Evolutionary conservation across 495 filamentous ascomycete genomes (phyloP).

Genomic region (Aspergillus cavernicola): DNA sequence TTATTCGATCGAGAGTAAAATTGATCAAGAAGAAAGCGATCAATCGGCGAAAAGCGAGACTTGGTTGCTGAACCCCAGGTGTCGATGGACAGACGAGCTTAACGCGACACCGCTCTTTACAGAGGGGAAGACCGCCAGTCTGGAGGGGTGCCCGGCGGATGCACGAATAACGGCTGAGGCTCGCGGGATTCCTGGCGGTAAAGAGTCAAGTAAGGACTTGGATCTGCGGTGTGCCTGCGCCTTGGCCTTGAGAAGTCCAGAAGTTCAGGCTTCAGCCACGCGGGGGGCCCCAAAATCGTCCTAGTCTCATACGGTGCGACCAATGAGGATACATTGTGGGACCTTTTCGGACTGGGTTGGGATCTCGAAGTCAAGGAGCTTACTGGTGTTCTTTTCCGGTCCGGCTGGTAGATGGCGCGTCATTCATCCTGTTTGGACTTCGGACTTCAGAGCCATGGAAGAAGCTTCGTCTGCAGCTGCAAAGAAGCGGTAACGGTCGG

Average conservation of each 20-base stretch:
- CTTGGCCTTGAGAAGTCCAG: not conserved
- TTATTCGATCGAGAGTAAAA: too few relatives aligned
- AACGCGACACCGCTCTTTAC: slow-evolving; percentile 2
- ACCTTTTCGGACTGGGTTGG: not conserved
- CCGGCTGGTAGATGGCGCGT: not conserved
- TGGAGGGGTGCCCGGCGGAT: not conserved
- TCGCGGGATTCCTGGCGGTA: slow-evolving; percentile 2
- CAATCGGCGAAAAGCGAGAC: not conserved
- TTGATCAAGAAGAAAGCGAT: too few relatives aligned
- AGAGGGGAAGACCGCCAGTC: slow-evolving; percentile 4
- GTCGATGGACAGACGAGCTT: too few relatives aligned
- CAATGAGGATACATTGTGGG: not conserved
- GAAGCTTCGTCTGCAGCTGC: not conserved
- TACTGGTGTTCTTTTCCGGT: not conserved
- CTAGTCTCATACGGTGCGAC: not conserved
- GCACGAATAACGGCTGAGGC: slow-evolving; percentile 2
- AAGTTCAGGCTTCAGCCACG: not conserved
- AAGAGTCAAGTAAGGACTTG: not conserved
- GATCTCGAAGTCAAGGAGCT: too few relatives aligned
- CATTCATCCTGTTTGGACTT: not conserved
- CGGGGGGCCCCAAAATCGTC: not conserved
- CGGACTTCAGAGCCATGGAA: not conserved
- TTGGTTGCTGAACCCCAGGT: not conserved
- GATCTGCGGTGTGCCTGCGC: slow-evolving; percentile 7
- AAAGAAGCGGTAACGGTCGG: slow-evolving; percentile 4